These are phyloP conservation scores for Austroboletus niveus DNA, from an alignment of 1,284 basidiomycete species.

Conservation along the genomic window DNA sequence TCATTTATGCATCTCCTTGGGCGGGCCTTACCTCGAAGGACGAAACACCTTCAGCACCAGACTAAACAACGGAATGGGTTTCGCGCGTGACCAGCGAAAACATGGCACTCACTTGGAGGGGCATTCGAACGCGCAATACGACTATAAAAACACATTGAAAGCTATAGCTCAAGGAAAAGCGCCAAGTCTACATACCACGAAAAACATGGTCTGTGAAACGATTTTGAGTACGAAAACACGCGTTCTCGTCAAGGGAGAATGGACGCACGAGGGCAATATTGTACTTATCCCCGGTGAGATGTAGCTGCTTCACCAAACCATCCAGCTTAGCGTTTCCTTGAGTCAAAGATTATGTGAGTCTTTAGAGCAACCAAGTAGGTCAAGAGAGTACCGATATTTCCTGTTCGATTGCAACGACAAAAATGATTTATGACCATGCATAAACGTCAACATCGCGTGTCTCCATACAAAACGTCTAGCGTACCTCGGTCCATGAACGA, in stretches of 20 bases:
- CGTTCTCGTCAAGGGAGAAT: not conserved
- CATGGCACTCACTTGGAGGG: conserved; percentile 27
- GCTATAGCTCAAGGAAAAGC: not conserved
- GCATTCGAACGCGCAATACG: conserved; percentile 32
- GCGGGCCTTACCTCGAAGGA: conserved; percentile 43
- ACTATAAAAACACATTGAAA: conserved; percentile 5
- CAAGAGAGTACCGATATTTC: conserved; percentile 51
- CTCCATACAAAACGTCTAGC: conserved; percentile 1
- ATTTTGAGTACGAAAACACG: not conserved
- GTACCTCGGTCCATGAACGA: conserved; percentile 65
- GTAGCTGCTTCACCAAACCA: conserved; percentile 51
- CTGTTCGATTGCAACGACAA: conserved; percentile 30
- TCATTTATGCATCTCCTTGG: not conserved
- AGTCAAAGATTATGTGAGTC: not conserved
- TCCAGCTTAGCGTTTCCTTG: conserved; percentile 66
- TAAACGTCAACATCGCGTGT: not conserved
- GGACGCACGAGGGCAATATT: conserved; percentile 63
- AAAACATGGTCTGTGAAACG: conserved; percentile 62
- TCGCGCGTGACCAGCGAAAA: not conserved
- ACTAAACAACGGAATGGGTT: conserved; percentile 26
- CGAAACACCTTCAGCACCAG: conserved; percentile 49
- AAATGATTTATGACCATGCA: not conserved
- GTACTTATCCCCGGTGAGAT: conserved; percentile 57
- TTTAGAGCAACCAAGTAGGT: not conserved
- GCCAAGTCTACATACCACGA: conserved; percentile 48